Base-by-base conservation (phyloP, 345 rosid species). In the Erucastrum elatum region DNA sequence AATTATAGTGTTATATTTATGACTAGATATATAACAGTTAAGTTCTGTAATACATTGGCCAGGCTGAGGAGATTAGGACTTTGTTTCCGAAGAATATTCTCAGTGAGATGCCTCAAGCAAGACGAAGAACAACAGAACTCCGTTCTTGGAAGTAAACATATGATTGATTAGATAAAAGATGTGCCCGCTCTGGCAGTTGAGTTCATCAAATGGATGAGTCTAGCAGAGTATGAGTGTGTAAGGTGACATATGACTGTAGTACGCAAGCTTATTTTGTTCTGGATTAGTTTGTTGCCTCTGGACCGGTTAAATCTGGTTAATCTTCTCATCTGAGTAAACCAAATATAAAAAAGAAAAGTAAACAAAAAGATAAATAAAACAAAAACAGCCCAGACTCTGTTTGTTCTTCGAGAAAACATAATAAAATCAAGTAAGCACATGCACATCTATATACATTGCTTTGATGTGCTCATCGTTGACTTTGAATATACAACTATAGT, bases 61-160 rank as follows among this genome's bases (percentile, higher is more conserved):
- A 92, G 96, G 88, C 89, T 66, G 97, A 92, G 75, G 88, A 87
- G 75, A 81, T 90, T 94, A 87, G 87, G 80, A 83, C 79, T 1
- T 55, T 77, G 12, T 62, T 59, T 11, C 13, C 70, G 0, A 76
- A 72, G 64, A 77, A 70, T 61, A 76, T 31, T 3, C 39, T 65
- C 29, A 55, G 68, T 61, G 84, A 70, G 84, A 66, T 66, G 2
- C 26, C 73, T 66, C 66, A 51, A 58, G 61, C 83, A 82, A 81
- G 90, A 82, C 65, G 86, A 82, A 49, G 84, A 84, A 83, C 30
- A 78, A 72, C 70, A 90, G 94, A 87, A 78, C 90, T 74, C 97
- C 93, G 26, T 91, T 94, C 35, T 51, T 88, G 7, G 84, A 86
- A 66, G 81, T 91, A 74, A 91, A 91, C 82, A 86, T 81, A 82